Evolutionary conservation across 371 early-diverging fungal genomes (phyloP).

Genomic region (Mortierella sp.): DNA sequence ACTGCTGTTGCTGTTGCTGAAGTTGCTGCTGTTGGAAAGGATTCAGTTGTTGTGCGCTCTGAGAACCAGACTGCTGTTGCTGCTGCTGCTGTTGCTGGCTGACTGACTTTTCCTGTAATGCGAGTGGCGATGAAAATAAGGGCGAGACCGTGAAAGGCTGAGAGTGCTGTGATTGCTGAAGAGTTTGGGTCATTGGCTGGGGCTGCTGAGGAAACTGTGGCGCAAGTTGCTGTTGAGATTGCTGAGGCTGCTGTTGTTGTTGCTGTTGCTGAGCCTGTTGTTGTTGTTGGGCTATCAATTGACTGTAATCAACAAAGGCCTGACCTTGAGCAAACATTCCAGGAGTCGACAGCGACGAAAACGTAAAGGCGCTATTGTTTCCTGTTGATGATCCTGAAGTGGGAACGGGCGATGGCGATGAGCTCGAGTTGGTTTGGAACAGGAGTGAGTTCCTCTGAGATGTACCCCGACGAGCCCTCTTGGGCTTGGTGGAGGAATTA

Average conservation of each 20-base stretch:
- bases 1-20: constrained; percentile 44
- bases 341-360: constrained; percentile 51
- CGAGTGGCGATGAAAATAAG: constrained; percentile 37
- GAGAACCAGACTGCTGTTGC: constrained; percentile 12
- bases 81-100: constrained; percentile 23
- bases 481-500: constrained; percentile 12
- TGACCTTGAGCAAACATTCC: constrained; percentile 45
- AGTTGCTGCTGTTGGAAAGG: constrained; percentile 25
- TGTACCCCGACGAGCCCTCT: constrained; percentile 25
- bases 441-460: constrained; percentile 32
- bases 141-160: constrained; percentile 37
- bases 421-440: constrained; percentile 17
- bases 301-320: constrained; percentile 30
- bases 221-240: constrained; percentile 13
- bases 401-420: neutral
- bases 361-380: constrained; percentile 34
- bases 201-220: constrained; percentile 22
- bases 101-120: constrained; percentile 27
- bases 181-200: neutral
- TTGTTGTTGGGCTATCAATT: constrained; percentile 14
- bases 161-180: constrained; percentile 7
- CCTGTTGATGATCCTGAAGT: constrained; percentile 15
- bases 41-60: neutral
- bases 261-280: constrained; percentile 2
- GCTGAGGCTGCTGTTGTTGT: constrained; percentile 13